Base-by-base conservation (phyloP, 2,329 filamentous ascomycete species). In the Cladosporium sphaerospermum region DNA sequence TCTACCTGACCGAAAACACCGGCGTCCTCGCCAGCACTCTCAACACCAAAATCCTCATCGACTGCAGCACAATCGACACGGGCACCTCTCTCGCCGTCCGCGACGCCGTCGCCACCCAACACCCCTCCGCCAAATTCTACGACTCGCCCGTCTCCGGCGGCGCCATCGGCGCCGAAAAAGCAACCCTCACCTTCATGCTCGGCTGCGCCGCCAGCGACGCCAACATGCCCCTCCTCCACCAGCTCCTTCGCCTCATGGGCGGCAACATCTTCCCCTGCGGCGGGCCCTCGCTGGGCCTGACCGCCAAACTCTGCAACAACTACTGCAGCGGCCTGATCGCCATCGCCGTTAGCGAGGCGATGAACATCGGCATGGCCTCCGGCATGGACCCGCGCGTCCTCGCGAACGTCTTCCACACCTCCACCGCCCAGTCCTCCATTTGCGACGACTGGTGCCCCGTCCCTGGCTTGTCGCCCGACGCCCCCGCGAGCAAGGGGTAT, bases 291-390 rank as follows among this genome's bases (percentile, higher is more conserved):
- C 70, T 82, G 0, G 80, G 81, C 0, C 72, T 84, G 3, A 75
- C 78, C 0, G 79, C 80, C 0, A 84, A 83, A 64, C 67, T 83
- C 5, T 80, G 75, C 52, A 84, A 84, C 61, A 84, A 84, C 59
- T 84, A 84, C 63, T 72, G 78, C 45, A 80, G 76, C 0, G 79
- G 78, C 1, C 68, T 82, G 18, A 82, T 83, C 54, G 76, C 79
- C 5, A 80, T 84, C 50, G 80, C 79, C 0, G 74, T 71, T 41
- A 73, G 77, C 0, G 81, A 84, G 62, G 78, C 79, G 1, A 77
- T 83, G 70, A 76, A 82, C 54, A 79, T 84, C 64, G 80, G 79
- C 0, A 83, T 84, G 70, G 67, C 72, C 1, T 73, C 76, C 5
- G 80, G 81, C 0, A 68, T 84, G 52, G 78, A 82, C 55, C 78